Percentiles rank a stretch among this genome's conserved stretches.
Evolutionary conservation across 371 early-diverging fungal genomes (phyloP).

Genomic region (Mortierella sp.): DNA sequence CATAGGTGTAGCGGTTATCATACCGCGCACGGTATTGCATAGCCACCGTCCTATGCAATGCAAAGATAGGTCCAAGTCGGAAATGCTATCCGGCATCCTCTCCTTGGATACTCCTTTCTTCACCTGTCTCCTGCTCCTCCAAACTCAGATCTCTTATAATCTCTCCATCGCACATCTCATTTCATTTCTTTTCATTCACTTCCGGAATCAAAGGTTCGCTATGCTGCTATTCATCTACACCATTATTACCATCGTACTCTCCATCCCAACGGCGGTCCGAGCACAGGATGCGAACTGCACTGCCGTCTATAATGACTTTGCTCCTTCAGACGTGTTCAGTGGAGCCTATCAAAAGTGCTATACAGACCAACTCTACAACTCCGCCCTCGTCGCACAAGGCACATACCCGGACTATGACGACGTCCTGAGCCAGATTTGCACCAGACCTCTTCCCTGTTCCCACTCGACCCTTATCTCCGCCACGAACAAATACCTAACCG

Average conservation of each 20-base stretch:
- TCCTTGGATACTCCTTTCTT: too few species aligned
- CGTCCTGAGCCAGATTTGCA: slow-evolving; percentile 25
- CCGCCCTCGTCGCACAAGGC: slow-evolving; percentile 28
- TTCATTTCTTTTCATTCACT: background rate
- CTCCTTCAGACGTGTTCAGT: slow-evolving; percentile 5
- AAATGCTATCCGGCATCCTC: too few species aligned
- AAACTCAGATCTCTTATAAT: too few species aligned
- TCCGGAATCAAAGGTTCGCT: background rate
- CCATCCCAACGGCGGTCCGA: background rate
- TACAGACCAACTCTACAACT: slow-evolving; percentile 32
- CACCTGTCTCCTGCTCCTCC: too few species aligned
- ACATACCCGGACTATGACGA: slow-evolving; percentile 21
- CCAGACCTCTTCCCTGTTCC: slow-evolving; percentile 13
- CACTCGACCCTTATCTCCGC: slow-evolving; percentile 20
- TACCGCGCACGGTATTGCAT: too few species aligned
- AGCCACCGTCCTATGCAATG: too few species aligned
- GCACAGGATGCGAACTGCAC: slow-evolving; percentile 39
- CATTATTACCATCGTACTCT: background rate
- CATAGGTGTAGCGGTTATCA: too few species aligned
- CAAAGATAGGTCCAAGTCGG: too few species aligned
- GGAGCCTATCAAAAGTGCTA: slow-evolving; percentile 27
- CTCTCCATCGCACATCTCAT: too few species aligned
- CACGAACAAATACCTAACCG: slow-evolving; percentile 12
- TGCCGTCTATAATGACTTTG: slow-evolving; percentile 21
- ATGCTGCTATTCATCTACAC: slow-evolving; percentile 1